These are phyloP conservation scores for Penicillium taxi DNA, from an alignment of 495 filamentous ascomycete species.

Conservation along the genomic window DNA sequence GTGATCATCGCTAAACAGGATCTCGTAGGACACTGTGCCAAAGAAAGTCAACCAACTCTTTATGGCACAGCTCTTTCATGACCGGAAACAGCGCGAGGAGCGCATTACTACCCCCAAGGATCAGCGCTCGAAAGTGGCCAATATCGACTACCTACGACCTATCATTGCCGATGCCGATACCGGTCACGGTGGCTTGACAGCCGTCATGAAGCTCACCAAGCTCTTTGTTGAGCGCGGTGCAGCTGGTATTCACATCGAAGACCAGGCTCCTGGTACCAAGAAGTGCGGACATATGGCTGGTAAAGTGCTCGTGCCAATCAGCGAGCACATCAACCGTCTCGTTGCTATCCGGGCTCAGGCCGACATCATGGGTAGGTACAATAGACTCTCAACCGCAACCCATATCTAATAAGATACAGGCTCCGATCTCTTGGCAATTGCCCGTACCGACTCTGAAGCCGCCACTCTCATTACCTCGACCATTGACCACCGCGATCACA, in stretches of 20 bases:
- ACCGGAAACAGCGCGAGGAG: slow-evolving; percentile 96
- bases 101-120: slow-evolving; percentile 70
- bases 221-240: slow-evolving; percentile 95
- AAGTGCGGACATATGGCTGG: slow-evolving; percentile 99
- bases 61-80: slow-evolving; percentile 98
- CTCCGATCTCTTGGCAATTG: slow-evolving; percentile 77
- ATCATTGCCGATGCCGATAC: slow-evolving; percentile 98
- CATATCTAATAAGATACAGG: slow-evolving; percentile 32
- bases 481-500: slow-evolving; percentile 89
- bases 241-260: slow-evolving; percentile 97
- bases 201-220: slow-evolving; percentile 98
- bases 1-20: background rate
- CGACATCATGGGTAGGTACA: slow-evolving; percentile 81
- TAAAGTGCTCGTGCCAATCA: slow-evolving; percentile 94
- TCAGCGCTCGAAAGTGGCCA: slow-evolving; percentile 64
- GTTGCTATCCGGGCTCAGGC: slow-evolving; percentile 96
- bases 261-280: slow-evolving; percentile 97
- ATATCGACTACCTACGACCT: slow-evolving; percentile 88
- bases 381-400: slow-evolving; percentile 1
- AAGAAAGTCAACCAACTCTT: slow-evolving; percentile 97
- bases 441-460: slow-evolving; percentile 94
- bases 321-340: slow-evolving; percentile 96
- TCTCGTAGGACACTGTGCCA: slow-evolving; percentile 78
- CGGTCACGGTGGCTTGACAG: slow-evolving; percentile 92
- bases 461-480: slow-evolving; percentile 95